Conservation (phyloP, 495 filamentous ascomycete species). For the Stereocaulon alpinum region DNA sequence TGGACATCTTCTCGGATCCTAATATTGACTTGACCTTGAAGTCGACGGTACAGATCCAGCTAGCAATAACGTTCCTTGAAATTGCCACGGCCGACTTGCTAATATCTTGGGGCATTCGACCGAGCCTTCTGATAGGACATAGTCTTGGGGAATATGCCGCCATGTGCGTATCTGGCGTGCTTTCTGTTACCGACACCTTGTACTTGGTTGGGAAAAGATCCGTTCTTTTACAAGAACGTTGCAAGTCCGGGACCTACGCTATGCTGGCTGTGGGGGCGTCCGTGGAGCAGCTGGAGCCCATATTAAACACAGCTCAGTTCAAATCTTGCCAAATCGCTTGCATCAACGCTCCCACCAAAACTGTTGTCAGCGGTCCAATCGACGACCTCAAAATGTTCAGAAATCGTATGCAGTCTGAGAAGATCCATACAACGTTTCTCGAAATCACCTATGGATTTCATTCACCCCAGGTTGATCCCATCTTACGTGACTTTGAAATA, state of each 20-base stretch:
- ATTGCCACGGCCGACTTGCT: constrained; percentile 31
- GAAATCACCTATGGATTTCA: constrained; percentile 73
- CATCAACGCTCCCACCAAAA: constrained; percentile 24
- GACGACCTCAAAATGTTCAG: not conserved
- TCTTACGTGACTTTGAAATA: constrained; percentile 55
- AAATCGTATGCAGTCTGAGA: not conserved
- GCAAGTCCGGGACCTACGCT: constrained; percentile 47
- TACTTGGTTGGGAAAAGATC: constrained; percentile 61
- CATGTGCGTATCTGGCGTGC: constrained; percentile 24
- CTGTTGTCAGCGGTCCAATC: constrained; percentile 24
- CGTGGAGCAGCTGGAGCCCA: constrained; percentile 9
- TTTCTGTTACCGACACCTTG: constrained; percentile 23
- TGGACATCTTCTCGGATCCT: constrained; percentile 41
- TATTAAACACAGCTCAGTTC: not conserved
- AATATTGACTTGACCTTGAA: not conserved
- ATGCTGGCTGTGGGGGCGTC: constrained; percentile 27
- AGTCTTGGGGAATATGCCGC: constrained; percentile 36
- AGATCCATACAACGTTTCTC: constrained; percentile 23
- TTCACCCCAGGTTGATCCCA: constrained; percentile 64
- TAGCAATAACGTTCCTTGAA: constrained; percentile 27
- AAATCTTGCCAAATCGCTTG: constrained; percentile 13
- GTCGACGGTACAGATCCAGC: constrained; percentile 21
- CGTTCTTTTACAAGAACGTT: constrained; percentile 45
- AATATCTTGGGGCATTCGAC: constrained; percentile 28
- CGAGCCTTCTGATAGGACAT: constrained; percentile 28